Base-by-base conservation (phyloP, 768 basidiomycete species). In the Auriscalpium orientale region DNA sequence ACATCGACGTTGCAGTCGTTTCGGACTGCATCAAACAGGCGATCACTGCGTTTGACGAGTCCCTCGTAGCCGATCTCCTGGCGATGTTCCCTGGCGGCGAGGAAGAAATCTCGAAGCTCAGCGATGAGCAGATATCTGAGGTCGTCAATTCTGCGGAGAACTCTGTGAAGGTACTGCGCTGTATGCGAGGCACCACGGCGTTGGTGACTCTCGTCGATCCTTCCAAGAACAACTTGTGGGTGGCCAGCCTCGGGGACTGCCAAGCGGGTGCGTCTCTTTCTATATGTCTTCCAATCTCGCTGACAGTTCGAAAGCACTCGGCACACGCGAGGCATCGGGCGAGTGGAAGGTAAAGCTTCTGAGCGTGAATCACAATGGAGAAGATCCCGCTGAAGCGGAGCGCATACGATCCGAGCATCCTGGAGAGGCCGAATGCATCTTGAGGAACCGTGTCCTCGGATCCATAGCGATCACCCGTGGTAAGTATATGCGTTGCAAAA, bases 391-490 rank as follows among this genome's bases (percentile, higher is more conserved):
- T 2, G 81, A 83, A 62, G 73, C 68, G 0, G 66, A 67, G 13
- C 70, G 72, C 20, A 66, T 82, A 33, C 65, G 63, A 44, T 57
- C 57, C 21, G 78, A 78, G 52, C 81, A 83, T 61, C 79, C 79
- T 15, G 74, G 70, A 21, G 79, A 70, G 57, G 37, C 59, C 0
- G 76, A 78, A 54, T 75, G 72, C 49, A 62, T 82, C 7, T 50
- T 74, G 38, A 66, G 73, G 20, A 66, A 76, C 50, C 72, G 81
- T 46, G 79, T 82, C 12, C 70, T 82, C 8, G 80, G 81, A 21
- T 74, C 76, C 1, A 76, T 82, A 48, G 81, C 80, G 16, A 79
- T 82, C 15, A 83, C 81, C 46, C 69, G 81, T 68, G 79, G 81
- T 76, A 58, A 49, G 72, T 66, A 28, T 50, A n/a, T 18, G 38